Base-by-base conservation (phyloP, 2,329 filamentous ascomycete genomes). In the Botrytis medusae region DNA sequence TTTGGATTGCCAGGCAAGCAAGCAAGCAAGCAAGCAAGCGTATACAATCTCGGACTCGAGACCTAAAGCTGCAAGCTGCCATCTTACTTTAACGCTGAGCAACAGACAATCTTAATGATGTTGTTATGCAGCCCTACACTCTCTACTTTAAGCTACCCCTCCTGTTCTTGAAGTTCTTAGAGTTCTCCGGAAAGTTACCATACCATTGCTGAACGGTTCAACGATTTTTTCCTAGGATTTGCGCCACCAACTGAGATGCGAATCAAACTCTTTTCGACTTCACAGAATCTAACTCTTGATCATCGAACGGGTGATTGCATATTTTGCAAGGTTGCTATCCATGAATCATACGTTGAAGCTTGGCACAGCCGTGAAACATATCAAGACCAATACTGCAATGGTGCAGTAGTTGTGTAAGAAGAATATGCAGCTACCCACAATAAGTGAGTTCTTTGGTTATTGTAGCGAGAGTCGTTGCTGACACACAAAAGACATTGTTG, bases 261-360 rank as follows among this genome's bases (percentile, higher is more conserved):
- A 34, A 65, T 29, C 46, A 65, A 16, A 18, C 6, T 46, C 34
- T 65, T n/a, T 71, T 57, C 37, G 44, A 65, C 46, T 57, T 65
- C 34, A 29, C 34, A 73, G 57, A 70, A 44, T 54, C 32, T 57
- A 20, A 40, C n/a, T 68, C 32, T 40, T 63, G n/a, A 57, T 71
- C 72, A 59, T 60, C 25, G 32, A 54, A n/a, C 72, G 72, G 72
- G 72, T 54, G 37, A 70, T 64, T 51, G 65, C 72, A 73, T 70
- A 42, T 32, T 44, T n/a, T 57, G 29, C 46, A 62, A 70, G 72
- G 57, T 70, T 51, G 65, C 40, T 68, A 70, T 44, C 57, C 64
- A 60, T 73, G 37, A 34, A 71, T 70, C 65, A 69, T 73, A 73
- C 72, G 72, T 70, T 73, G 22, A 46, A 73, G 72, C 65, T 73